Base-by-base conservation (phyloP, 257 asterid species). In the Anisodus acutangulus region DNA sequence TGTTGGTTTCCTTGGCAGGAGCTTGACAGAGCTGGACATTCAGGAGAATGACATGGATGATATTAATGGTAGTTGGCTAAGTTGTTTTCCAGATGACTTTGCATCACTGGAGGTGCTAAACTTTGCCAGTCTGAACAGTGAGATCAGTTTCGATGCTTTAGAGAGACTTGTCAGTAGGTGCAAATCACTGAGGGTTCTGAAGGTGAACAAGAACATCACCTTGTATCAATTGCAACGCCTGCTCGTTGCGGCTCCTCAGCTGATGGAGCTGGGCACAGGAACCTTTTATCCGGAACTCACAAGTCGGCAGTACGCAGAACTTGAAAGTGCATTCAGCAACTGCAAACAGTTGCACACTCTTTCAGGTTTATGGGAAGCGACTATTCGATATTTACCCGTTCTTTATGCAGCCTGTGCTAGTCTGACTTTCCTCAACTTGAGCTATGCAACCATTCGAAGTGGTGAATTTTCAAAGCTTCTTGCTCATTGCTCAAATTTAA, bases 161-260 rank as follows among this genome's bases (percentile, higher is more conserved):
- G 96, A 95, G 90, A 89, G 95, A 85, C 98, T 95, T n/a, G 94
- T 95, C n/a, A 81, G 90, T 84, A 91, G 91, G 86, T 93, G 97
- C 92, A 92, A 89, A 79, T 90, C 92, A 1, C 86, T 95, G 74
- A 91, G 91, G 85, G 93, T 93, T 85, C 86, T 95, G 88, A 93
- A 91, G 89, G 95, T 95, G 78, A 93, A 92, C 58, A 95, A 92
- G 83, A 86, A 90, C 58, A 81, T 95, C 86, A 86, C 82, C 79
- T 87, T 91, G 90, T 91, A 90, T 45, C 91, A 91, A 79, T 69
- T 95, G 87, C 96, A 88, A 11, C 87, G 91, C 68, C 86, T 95
- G 81, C 92, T 95, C 60, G 92, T 86, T 69, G 93, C 72, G 53
- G 92, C 91, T 66, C 92, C 98, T 83, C 90, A 86, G 53, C 53